Evolutionary conservation across 495 filamentous ascomycete species (phyloP), one percentile per base, ranked within the genome.

Genomic region (Hypoxylon crocopeplum): DNA sequence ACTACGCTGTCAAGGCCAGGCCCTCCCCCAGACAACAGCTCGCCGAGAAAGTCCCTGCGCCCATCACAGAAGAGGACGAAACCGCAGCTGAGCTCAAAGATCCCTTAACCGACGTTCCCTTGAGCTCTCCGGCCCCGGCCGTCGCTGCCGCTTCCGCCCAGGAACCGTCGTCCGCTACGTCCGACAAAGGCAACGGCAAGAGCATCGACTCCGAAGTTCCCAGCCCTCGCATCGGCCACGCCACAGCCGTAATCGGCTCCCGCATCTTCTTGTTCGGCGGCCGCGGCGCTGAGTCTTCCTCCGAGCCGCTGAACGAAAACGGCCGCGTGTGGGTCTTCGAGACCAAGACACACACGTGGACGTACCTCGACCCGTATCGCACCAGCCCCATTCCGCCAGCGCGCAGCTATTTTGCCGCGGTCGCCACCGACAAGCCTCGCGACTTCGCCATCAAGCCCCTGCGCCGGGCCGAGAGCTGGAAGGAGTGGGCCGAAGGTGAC

Each of bases 281-380:
- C 7, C 75, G 79, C 32, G 71, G 73, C 47, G 76, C 72, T 0
- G 65, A 69, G 12, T 57, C 59, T 11, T 71, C 77, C 13, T 72
- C 75, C 63, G 69, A 66, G 6, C 72, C 82, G 4, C 73, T 87
- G 2, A 72, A 86, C 45, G 86, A 88, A 60, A 67, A 71, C n/a
- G 86, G 86, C 6, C 75, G 86, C 2, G 77, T 89, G 25, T 89
- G 86, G 86, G 71, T 86, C 10, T 89, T 85, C 66, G 76, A 82
- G 69, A 88, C 84, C 1, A 73, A 78, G 46, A 74, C 75, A 4
- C 75, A 80, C 46, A 66, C 70, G 0, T 89, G 86, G 86, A 73
- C 76, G 16, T 75, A 74, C 46, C 77, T 88, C 10, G 83, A 87
- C 64, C 77, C 82, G 3, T 56, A 64, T 20, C 57, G 61, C 38